These are phyloP conservation scores for Calocera cornea DNA, from an alignment of 768 basidiomycete species.

Conservation along the genomic window DNA sequence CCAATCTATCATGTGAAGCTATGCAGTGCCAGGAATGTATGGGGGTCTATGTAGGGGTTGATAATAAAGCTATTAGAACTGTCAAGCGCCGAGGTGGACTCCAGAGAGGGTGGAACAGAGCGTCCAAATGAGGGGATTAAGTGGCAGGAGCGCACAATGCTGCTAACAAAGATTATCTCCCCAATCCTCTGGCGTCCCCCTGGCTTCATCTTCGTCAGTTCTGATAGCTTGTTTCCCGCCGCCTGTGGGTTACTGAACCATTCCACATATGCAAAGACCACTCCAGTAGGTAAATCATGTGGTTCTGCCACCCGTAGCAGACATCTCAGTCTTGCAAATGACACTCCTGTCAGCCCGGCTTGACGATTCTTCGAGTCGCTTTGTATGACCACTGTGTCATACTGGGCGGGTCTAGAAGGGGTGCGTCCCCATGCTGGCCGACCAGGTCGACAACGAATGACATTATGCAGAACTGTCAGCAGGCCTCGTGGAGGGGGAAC, in stretches of 20 bases:
- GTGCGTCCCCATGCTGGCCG: neutral
- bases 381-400: neutral
- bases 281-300: neutral
- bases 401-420: neutral
- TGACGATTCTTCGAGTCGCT: neutral
- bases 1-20: no score
- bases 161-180: neutral
- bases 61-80: neutral
- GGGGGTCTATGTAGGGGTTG: constrained; percentile 26
- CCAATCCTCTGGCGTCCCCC: neutral
- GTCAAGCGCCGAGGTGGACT: neutral
- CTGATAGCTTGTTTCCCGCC: neutral
- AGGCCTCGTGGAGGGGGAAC: neutral
- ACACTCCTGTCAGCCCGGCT: neutral
- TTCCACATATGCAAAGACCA: neutral
- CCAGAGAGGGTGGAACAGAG: neutral
- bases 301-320: neutral
- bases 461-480: neutral
- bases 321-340: neutral
- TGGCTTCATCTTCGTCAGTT: neutral
- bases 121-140: neutral
- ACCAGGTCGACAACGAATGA: neutral
- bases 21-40: no score
- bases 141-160: neutral
- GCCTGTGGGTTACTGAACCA: neutral